Evolutionary conservation across 1,139 yeast genomes (phyloP).

Genomic region (Meyerozyma sp.): DNA sequence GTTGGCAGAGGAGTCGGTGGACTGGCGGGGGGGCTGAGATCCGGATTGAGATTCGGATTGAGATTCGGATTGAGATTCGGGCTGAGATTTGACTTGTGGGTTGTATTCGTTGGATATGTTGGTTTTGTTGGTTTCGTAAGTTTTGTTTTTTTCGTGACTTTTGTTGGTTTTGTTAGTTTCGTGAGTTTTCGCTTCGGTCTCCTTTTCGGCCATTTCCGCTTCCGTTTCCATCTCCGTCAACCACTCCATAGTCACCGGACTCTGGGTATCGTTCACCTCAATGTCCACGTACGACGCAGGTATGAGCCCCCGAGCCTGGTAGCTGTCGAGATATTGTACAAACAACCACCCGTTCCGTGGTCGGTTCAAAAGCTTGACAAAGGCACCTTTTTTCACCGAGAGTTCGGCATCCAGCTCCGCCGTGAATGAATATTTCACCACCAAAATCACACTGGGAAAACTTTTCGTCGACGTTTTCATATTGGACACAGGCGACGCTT

Average conservation of each 20-base stretch:
- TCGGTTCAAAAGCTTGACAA: constrained; percentile 16
- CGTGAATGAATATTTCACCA: constrained; percentile 13
- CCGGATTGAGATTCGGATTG: too few species aligned
- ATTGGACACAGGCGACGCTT: not conserved
- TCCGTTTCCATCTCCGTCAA: constrained; percentile 7
- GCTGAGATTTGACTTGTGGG: too few species aligned
- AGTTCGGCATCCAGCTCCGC: constrained; percentile 15
- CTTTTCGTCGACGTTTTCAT: not conserved
- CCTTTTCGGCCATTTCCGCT: too few species aligned
- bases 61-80: too few species aligned
- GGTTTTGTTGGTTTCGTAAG: too few species aligned
- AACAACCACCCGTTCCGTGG: constrained; percentile 22
- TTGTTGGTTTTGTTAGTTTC: too few species aligned
- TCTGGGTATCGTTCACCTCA: constrained; percentile 16
- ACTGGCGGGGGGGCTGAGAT: not conserved
- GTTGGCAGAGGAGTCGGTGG: not conserved
- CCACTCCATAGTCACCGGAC: constrained; percentile 17
- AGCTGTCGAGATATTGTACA: constrained; percentile 17
- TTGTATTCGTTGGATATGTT: too few species aligned
- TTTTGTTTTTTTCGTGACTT: too few species aligned
- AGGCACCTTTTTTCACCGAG: constrained; percentile 13
- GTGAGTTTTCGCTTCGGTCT: too few species aligned
- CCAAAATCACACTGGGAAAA: constrained; percentile 11
- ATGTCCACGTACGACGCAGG: constrained; percentile 21
- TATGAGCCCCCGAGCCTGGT: constrained; percentile 13